Conservation (phyloP, 2,329 filamentous ascomycete species). For the Hypoxylon sp. region DNA sequence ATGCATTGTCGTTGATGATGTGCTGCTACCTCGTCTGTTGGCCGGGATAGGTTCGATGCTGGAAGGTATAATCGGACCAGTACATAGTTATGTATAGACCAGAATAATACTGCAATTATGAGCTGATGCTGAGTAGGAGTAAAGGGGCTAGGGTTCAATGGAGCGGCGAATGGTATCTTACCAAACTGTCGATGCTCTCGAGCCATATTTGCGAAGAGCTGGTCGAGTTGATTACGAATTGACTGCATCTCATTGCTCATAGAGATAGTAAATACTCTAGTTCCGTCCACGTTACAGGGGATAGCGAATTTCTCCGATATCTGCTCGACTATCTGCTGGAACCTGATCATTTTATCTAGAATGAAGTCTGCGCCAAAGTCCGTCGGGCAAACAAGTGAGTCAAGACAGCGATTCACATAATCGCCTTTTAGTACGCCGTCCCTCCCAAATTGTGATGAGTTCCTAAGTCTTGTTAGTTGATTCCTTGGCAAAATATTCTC, state of each 20-base stretch:
- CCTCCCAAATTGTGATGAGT: conserved; percentile 58
- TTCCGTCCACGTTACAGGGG: conserved; percentile 33
- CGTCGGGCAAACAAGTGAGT: conserved; percentile 49
- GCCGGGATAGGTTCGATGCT: conserved; percentile 53
- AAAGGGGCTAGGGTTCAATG: conserved; percentile 9
- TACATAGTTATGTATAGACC: conserved; percentile 56
- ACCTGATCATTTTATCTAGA: conserved; percentile 55
- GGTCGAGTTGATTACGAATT: conserved; percentile 55
- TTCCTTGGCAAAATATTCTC: background rate
- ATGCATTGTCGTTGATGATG: conserved; percentile 53
- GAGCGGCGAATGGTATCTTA: conserved; percentile 30
- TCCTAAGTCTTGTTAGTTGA: conserved; percentile 47
- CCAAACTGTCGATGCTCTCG: conserved; percentile 50
- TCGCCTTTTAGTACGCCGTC: conserved; percentile 52
- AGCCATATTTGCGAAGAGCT: conserved; percentile 53
- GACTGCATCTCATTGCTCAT: conserved; percentile 55
- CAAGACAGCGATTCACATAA: conserved; percentile 56
- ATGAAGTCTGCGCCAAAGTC: conserved; percentile 53
- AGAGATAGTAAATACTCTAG: conserved; percentile 52
- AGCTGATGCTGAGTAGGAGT: background rate
- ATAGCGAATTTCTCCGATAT: conserved; percentile 55
- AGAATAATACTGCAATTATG: conserved; percentile 50
- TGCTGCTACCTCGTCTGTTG: conserved; percentile 39
- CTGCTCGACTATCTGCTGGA: conserved; percentile 56
- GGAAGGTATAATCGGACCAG: conserved; percentile 59